These are phyloP conservation scores for Mycosarcoma mackinlayi DNA, from an alignment of 1,284 basidiomycete species.

Conservation along the genomic window DNA sequence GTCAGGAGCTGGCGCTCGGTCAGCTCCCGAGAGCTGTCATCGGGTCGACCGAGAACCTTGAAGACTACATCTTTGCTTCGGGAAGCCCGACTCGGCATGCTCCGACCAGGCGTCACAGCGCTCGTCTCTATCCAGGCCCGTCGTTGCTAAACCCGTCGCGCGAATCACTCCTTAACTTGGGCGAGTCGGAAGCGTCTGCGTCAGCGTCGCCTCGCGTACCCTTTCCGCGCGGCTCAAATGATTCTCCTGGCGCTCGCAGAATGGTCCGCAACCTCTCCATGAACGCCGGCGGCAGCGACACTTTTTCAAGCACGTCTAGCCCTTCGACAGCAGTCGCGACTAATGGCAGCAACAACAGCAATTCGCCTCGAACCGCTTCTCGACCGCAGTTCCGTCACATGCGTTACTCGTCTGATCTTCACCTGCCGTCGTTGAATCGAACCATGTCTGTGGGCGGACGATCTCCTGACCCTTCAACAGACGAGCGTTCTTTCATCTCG, in stretches of 20 bases:
- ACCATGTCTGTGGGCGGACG: slow-evolving; percentile 19
- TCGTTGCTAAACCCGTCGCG: slow-evolving; percentile 58
- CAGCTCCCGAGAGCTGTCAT: slow-evolving; percentile 42
- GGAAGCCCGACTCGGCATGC: slow-evolving; percentile 48
- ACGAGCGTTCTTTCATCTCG: slow-evolving; percentile 39
- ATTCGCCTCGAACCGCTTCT: slow-evolving; percentile 33
- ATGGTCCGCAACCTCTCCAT: slow-evolving; percentile 53
- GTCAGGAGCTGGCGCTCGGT: slow-evolving; percentile 55
- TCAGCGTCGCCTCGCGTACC: slow-evolving; percentile 44
- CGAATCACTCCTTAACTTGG: slow-evolving; percentile 39
- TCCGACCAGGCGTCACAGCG: slow-evolving; percentile 56
- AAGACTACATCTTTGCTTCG: slow-evolving; percentile 41
- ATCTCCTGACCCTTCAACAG: slow-evolving; percentile 33
- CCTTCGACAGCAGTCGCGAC: slow-evolving; percentile 17
- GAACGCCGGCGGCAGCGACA: slow-evolving; percentile 34
- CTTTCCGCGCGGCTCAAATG: slow-evolving; percentile 50
- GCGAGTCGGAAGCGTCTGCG: slow-evolving; percentile 22
- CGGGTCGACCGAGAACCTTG: slow-evolving; percentile 47
- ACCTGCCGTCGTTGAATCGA: slow-evolving; percentile 34
- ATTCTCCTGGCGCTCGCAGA: slow-evolving; percentile 48
- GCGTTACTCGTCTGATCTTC: slow-evolving; percentile 61
- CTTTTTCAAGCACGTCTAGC: slow-evolving; percentile 25
- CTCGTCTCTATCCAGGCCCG: slow-evolving; percentile 45
- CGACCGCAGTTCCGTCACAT: slow-evolving; percentile 51
- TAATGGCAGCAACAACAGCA: slow-evolving; percentile 22